Conservation (phyloP, 108 stramenopile species). For the Cyclotella cryptica region DNA sequence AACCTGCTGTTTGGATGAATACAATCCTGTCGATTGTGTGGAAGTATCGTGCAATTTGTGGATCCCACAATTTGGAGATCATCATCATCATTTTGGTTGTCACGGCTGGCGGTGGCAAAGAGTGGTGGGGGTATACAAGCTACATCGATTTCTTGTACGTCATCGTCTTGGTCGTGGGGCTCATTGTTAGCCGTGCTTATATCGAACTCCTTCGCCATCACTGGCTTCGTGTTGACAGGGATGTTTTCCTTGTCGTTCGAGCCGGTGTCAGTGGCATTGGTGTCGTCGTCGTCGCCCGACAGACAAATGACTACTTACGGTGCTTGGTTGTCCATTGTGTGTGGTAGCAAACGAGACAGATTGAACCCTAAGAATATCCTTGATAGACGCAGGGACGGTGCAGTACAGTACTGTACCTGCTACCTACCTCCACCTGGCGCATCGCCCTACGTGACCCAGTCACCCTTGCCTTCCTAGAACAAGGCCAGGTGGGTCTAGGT, state of each 20-base stretch:
- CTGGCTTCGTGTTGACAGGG: background rate
- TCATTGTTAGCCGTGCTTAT: background rate
- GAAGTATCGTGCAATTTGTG: constrained; percentile 1
- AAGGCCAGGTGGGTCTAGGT: no score
- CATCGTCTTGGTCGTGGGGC: background rate
- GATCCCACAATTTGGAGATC: background rate
- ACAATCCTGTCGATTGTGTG: constrained; percentile 20
- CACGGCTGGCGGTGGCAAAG: background rate
- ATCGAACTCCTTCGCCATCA: background rate
- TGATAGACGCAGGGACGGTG: no score
- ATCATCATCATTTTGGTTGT: background rate
- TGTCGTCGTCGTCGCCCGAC: background rate
- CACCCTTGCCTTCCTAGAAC: no score
- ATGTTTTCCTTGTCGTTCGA: background rate
- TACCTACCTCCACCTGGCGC: no score
- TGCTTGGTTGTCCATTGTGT: background rate
- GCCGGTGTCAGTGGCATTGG: background rate
- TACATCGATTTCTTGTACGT: background rate
- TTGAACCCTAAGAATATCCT: no score
- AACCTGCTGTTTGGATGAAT: background rate
- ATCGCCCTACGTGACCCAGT: no score
- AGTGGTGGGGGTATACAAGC: background rate
- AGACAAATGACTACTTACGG: constrained; percentile 4
- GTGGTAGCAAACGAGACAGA: no score
- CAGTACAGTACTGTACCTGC: no score